Evolutionary conservation across 345 rosid genomes (phyloP).

Genomic region (Eutrema yunnanense): DNA sequence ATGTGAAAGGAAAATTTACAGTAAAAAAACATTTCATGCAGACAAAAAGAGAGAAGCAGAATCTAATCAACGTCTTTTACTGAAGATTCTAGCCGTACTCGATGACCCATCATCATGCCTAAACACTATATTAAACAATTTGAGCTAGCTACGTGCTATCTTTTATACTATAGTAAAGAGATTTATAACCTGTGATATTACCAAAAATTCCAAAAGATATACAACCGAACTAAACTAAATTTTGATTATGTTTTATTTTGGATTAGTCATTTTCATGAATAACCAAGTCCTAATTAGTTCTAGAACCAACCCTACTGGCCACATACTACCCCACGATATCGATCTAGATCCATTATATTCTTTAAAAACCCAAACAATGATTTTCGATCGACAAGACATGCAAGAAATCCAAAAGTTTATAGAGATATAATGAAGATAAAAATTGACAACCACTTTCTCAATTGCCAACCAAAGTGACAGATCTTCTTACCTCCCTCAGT

Average conservation of each 20-base stretch:
- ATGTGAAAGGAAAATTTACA: neutral
- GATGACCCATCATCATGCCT: too few species aligned
- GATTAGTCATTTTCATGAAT: neutral
- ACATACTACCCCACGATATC: neutral
- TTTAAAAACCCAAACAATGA: constrained; percentile 7
- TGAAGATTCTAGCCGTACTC: too few species aligned
- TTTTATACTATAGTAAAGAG: neutral
- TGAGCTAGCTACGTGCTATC: neutral
- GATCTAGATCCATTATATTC: neutral
- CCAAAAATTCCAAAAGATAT: neutral
- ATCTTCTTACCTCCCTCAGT: constrained; percentile 17
- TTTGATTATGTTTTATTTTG: neutral
- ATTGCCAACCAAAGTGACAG: constrained; percentile 22
- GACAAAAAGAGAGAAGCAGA: neutral
- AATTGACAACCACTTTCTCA: constrained; percentile 22
- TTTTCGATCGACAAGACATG: constrained; percentile 14
- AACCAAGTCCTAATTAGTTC: neutral
- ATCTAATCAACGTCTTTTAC: neutral
- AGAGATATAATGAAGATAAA: neutral
- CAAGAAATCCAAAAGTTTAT: constrained; percentile 10
- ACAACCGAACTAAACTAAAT: neutral
- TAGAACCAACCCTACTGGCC: neutral
- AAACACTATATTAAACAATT: neutral
- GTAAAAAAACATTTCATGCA: neutral
- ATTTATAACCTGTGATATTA: neutral